Evolutionary conservation across 805 yeast genomes (phyloP).

Genomic region (Wickerhamomyces silvicola): DNA sequence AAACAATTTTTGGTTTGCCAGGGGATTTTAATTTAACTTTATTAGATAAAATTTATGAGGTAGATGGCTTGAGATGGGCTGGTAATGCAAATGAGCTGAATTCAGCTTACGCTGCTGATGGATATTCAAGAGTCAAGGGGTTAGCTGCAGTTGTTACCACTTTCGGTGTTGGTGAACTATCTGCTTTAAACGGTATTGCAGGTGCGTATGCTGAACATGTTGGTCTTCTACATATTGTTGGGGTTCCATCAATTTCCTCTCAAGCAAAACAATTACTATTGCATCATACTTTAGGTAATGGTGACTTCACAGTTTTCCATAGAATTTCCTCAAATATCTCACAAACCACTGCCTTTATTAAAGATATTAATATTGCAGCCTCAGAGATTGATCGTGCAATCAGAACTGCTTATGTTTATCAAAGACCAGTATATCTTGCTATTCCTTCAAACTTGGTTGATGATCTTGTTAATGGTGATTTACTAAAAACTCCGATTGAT

Average conservation of each 20-base stretch:
- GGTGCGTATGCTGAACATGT: constrained; percentile 90
- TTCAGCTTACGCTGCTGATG: constrained; percentile 86
- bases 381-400: constrained; percentile 68
- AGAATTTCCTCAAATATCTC: constrained; percentile 72
- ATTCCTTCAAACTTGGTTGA: constrained; percentile 79
- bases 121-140: constrained; percentile 78
- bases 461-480: constrained; percentile 46
- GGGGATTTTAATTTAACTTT: constrained; percentile 75
- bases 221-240: constrained; percentile 78
- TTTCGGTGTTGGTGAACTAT: constrained; percentile 86
- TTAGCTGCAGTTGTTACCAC: constrained; percentile 73
- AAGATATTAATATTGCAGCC: constrained; percentile 61
- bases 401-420: constrained; percentile 60
- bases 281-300: constrained; percentile 82
- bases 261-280: constrained; percentile 66
- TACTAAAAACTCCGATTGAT: constrained; percentile 61
- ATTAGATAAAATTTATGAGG: constrained; percentile 68
- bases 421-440: constrained; percentile 79
- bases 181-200: constrained; percentile 80
- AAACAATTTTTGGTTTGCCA: constrained; percentile 73
- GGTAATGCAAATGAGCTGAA: constrained; percentile 89
- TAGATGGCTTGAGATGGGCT: constrained; percentile 76
- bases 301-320: constrained; percentile 73
- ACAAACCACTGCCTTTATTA: constrained; percentile 57
- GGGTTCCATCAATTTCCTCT: constrained; percentile 73